Conservation (phyloP, 345 rosid species). For the Populus nigra region DNA sequence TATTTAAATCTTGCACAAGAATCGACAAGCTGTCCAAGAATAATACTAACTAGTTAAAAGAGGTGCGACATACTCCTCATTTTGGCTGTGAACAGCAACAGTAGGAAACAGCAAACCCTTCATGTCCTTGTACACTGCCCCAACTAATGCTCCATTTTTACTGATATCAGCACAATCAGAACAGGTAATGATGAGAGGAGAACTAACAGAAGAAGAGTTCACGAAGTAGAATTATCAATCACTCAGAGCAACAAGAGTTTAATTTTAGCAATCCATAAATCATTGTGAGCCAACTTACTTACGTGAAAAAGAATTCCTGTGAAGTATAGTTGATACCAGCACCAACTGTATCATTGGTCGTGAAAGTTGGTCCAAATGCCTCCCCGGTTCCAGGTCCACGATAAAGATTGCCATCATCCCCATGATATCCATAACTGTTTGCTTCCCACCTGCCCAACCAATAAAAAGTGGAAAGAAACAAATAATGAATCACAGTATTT, state of each 20-base stretch:
- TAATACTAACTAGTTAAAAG: constrained; percentile 9
- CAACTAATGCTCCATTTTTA: constrained; percentile 73
- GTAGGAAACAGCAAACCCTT: constrained; percentile 82
- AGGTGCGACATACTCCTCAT: constrained; percentile 75
- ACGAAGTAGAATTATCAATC: neutral
- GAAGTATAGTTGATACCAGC: constrained; percentile 87
- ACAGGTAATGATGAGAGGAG: constrained; percentile 8
- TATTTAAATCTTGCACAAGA: constrained; percentile 7
- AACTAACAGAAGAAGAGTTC: constrained; percentile 16
- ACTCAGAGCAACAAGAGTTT: neutral
- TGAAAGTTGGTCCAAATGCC: constrained; percentile 78
- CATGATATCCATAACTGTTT: constrained; percentile 93
- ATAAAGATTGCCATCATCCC: constrained; percentile 85
- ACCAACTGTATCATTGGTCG: constrained; percentile 75
- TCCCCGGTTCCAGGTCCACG: constrained; percentile 77
- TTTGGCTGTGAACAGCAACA: constrained; percentile 88
- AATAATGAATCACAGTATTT: neutral
- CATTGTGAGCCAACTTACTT: constrained; percentile 37
- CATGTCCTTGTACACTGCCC: constrained; percentile 61
- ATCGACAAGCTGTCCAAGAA: neutral
- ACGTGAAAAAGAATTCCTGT: constrained; percentile 94
- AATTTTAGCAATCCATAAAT: neutral
- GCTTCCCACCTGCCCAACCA: constrained; percentile 76
- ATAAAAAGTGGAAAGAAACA: constrained; percentile 1
- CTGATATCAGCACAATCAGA: constrained; percentile 43